Evolutionary conservation across 371 early-diverging fungal genomes (phyloP).

Genomic region (Umbelopsis sp.): DNA sequence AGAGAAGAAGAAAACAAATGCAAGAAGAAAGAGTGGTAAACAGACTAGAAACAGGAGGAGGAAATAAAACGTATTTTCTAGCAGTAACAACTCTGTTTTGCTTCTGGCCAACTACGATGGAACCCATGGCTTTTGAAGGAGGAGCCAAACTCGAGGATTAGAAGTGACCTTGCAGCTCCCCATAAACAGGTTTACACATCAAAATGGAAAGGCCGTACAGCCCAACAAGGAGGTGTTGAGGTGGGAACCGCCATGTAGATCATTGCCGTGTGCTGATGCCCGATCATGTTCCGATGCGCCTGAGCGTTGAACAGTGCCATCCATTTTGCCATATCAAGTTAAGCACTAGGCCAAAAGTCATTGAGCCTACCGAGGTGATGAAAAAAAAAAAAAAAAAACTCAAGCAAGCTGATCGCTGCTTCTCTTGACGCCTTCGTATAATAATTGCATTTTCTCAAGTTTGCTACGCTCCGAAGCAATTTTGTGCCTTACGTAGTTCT

Average conservation of each 20-base stretch:
- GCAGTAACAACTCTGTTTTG: not conserved
- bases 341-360: not conserved
- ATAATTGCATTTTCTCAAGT: slow-evolving; percentile 8
- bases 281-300: not conserved
- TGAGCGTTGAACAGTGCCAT: not conserved
- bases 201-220: slow-evolving; percentile 12
- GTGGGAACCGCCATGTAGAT: slow-evolving; percentile 16
- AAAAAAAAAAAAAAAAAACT: too few species aligned
- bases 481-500: not conserved
- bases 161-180: slow-evolving; percentile 11
- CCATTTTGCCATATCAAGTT: too few species aligned
- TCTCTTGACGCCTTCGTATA: not conserved
- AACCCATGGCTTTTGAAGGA: not conserved
- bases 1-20: not conserved
- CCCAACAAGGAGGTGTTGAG: not conserved
- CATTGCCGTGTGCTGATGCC: slow-evolving; percentile 1
- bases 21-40: not conserved
- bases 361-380: too few species aligned
- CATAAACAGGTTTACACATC: slow-evolving; percentile 12
- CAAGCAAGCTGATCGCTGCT: not conserved
- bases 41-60: not conserved
- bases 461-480: not conserved
- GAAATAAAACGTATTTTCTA: not conserved
- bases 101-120: too few species aligned
- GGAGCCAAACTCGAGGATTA: not conserved